Percentiles rank a stretch among this genome's conserved stretches.
Evolutionary conservation across 2,329 filamentous ascomycete genomes (phyloP).

Genomic region (Fusarium virguliforme): DNA sequence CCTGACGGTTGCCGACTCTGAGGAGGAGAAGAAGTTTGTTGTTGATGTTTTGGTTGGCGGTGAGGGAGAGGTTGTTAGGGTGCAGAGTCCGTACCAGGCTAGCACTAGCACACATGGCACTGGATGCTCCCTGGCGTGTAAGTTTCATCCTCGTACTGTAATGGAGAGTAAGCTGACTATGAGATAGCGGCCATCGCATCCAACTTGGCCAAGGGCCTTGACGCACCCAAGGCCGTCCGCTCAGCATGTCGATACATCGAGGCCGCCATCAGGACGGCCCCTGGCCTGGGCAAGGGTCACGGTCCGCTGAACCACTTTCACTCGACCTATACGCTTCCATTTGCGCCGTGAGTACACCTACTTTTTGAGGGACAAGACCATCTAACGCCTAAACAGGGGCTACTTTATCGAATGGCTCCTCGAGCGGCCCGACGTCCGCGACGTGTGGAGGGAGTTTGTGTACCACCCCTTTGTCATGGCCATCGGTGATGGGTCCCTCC

Average conservation of each 20-base stretch:
- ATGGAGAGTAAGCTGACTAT: background rate
- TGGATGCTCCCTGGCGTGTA: conserved; percentile 92
- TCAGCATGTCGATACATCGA: conserved; percentile 81
- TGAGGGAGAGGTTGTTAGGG: conserved; percentile 68
- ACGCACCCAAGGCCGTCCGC: conserved; percentile 73
- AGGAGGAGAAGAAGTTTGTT: conserved; percentile 76
- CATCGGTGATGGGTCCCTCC: conserved; percentile 82
- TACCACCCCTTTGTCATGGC: conserved; percentile 87
- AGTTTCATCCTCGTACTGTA: conserved; percentile 53
- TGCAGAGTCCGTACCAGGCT: conserved; percentile 80
- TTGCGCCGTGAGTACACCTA: conserved; percentile 68
- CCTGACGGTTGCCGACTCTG: conserved; percentile 70
- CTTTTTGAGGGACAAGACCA: background rate
- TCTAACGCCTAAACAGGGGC: conserved; percentile 65
- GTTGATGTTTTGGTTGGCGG: conserved; percentile 83
- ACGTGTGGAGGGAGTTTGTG: conserved; percentile 82
- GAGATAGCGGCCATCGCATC: conserved; percentile 78
- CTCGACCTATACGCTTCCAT: conserved; percentile 77
- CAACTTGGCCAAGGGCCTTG: conserved; percentile 75
- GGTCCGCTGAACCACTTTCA: conserved; percentile 87
- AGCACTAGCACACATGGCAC: conserved; percentile 94
- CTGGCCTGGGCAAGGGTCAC: conserved; percentile 75
- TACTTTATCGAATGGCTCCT: conserved; percentile 89
- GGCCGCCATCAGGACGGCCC: conserved; percentile 77
- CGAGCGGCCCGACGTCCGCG: conserved; percentile 79